Evolutionary conservation across 306 rosid species (phyloP).

Genomic region (Glycyrrhiza uralensis): DNA sequence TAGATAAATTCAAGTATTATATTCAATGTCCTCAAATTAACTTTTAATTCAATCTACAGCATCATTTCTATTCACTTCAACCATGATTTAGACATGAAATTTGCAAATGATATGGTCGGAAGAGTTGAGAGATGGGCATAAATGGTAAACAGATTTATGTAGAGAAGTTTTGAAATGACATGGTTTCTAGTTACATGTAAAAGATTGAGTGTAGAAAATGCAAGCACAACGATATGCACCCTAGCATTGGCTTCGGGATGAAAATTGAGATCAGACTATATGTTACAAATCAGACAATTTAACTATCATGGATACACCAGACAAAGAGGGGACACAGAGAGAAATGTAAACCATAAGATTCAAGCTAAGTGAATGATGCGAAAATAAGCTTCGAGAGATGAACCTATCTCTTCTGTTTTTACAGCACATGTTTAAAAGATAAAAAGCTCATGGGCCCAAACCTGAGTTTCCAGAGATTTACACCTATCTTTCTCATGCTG

Average conservation of each 20-base stretch:
- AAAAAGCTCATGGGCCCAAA: constrained; percentile 20
- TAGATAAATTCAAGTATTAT: neutral
- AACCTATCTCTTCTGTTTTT: neutral
- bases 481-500: constrained; percentile 51
- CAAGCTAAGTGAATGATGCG: neutral
- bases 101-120: neutral
- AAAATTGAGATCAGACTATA: neutral
- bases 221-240: neutral
- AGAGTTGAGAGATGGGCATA: neutral
- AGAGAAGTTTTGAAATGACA: neutral
- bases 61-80: neutral
- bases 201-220: neutral
- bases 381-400: no score
- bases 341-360: neutral
- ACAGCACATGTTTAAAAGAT: neutral
- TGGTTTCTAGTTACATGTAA: neutral
- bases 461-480: constrained; percentile 63
- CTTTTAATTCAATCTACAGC: neutral
- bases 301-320: neutral
- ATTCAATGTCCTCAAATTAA: neutral
- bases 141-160: neutral
- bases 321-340: neutral
- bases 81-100: neutral
- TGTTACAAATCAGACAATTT: no score
- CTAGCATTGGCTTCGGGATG: neutral